Evolutionary conservation across 2,329 filamentous ascomycete species (phyloP), one percentile per base, ranked within the genome.

Genomic region (Bertia moriformis): DNA sequence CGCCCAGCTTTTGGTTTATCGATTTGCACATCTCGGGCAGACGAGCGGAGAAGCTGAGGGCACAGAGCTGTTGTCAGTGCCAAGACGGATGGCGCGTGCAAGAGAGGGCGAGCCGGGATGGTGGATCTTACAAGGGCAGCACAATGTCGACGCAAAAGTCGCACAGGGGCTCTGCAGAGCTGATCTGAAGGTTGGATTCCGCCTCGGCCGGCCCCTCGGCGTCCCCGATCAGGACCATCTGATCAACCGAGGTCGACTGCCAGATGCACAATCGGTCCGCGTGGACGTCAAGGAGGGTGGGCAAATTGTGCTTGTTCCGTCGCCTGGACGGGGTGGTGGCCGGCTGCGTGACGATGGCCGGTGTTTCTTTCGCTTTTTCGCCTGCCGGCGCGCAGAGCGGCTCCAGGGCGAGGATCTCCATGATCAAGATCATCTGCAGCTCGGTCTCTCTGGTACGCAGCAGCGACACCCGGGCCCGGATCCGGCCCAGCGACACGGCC

Each of bases 131-230:
- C 73, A 89, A 89, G 22, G 84, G 83, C 35, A 86, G 63, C 47
- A 91, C 76, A 30, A 91, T 79, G 51, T 91, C 83, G 14, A 83
- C 66, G 50, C 83, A 89, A 51, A 89, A 91, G 52, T 82, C 78
- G 45, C 71, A 74, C 4, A 88, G 60, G 4, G 79, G 73, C 50
- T 88, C 83, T 0, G 65, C 61, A 15, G 65, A 61, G 41, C 57
- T 46, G 41, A 59, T 62, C 41, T 62, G 60, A 37, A 57, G n/a
- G n/a, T n/a, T n/a, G n/a, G n/a, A n/a, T n/a, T n/a, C n/a, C n/a
- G n/a, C n/a, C n/a, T n/a, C n/a, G n/a, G n/a, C n/a, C n/a, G n/a
- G n/a, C n/a, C n/a, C n/a, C n/a, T n/a, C n/a, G n/a, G n/a, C n/a
- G n/a, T n/a, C n/a, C n/a, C n/a, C n/a, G n/a, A n/a, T n/a, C n/a